Base-by-base conservation (phyloP, 139 green algal genomes). In the Haematococcus lacustris region DNA sequence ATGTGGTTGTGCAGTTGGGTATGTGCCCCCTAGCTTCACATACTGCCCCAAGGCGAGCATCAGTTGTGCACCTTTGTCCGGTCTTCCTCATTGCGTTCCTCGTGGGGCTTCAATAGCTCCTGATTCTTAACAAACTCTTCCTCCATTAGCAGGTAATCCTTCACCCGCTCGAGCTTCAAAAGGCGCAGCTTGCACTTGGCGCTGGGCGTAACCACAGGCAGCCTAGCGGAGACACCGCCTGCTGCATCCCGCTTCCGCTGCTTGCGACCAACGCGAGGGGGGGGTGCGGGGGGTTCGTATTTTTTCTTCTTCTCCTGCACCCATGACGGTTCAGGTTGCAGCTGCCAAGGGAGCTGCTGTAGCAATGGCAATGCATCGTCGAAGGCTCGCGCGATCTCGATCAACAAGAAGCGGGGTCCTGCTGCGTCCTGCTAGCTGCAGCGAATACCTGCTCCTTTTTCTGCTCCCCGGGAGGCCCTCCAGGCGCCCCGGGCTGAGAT, bases 131-230 rank as follows among this genome's bases (percentile, higher is more conserved):
- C 95, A 80, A 95, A 99, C 83, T 99, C 96, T 80, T 99, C 92
- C 86, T 99, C 96, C 93, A 99, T 98, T 17, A 99, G 82, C 43
- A 99, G 83, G 84, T 94, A 99, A 77, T 99, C 96, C 82, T 99
- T 98, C 28, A 99, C 84, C 23, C 96, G 88, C 81, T 99, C 96
- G 38, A 99, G 87, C 85, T 99, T 99, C 0, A 99, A 83, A 73
- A 97, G 77, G 25, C 96, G 84, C 60, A 99, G 87, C 74, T 97
- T 97, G 89, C 96, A 99, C 71, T 94, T 94, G 1, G 93, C 88
- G 33, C 81, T 95, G 34, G 96, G 96, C 33, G 89, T 96, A 43
- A 99, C 86, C 35, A 70, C 84, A 1, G 96, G 96, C 38, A 99
- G 89, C 72, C 92, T 91, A 26, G 74, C 80, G 28, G 88, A 91